phyloP scores from a whole-genome alignment of 2,329 filamentous ascomycete species.

The Grosmannia clavigera region DNA sequence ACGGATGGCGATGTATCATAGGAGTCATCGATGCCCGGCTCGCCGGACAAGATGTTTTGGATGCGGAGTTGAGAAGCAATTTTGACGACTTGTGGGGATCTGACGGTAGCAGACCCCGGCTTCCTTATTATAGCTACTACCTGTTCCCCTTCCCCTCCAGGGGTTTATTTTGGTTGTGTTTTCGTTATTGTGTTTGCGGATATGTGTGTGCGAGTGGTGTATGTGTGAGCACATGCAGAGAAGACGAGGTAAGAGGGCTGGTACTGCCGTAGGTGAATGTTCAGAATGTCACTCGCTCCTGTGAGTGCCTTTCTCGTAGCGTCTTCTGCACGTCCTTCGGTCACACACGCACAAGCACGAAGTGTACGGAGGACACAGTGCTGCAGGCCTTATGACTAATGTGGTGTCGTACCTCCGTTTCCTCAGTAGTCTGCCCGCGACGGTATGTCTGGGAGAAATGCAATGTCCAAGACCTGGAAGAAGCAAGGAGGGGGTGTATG shows the following conservation, averaged over 20 bases:
- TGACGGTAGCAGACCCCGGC: slow-evolving; percentile 20
- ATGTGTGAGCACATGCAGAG: background rate
- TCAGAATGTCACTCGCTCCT: background rate
- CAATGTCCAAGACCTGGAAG: background rate
- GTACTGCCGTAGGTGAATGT: background rate
- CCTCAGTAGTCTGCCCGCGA: background rate
- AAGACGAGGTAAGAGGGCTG: background rate
- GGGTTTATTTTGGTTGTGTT: background rate
- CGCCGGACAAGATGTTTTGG: slow-evolving; percentile 37
- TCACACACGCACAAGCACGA: background rate
- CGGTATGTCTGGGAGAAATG: background rate
- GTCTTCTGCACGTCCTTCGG: background rate
- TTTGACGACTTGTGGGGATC: slow-evolving; percentile 30
- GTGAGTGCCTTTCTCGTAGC: background rate
- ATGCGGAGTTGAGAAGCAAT: slow-evolving; percentile 39
- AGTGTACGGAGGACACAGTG: background rate
- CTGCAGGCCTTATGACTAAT: background rate
- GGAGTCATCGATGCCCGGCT: slow-evolving; percentile 26
- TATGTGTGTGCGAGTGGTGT: slow-evolving; percentile 6
- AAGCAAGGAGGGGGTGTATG: background rate
- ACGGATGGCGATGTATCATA: slow-evolving; percentile 17
- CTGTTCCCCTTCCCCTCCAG: background rate
- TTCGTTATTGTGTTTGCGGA: background rate
- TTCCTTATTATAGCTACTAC: slow-evolving; percentile 7
- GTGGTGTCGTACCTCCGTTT: background rate